A percentile compares a stretch with the other conserved stretches of the same genome.
phyloP scores from a whole-genome alignment of 2,329 filamentous ascomycete genomes.

The Colletotrichum limetticola region DNA sequence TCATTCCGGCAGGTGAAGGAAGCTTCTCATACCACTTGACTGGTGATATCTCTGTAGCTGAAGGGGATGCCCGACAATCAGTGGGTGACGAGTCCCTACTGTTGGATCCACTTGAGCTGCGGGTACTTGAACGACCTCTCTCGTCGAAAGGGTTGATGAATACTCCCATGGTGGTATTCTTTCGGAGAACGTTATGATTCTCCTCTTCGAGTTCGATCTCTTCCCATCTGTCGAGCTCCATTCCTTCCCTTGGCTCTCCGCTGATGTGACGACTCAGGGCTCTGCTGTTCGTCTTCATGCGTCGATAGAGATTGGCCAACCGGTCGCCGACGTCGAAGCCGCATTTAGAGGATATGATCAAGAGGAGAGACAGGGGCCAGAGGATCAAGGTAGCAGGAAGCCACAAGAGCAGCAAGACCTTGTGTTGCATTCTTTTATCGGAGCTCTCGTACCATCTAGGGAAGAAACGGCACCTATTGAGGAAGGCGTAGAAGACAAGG shows the following conservation, averaged over 20 bases:
- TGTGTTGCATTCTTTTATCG: not conserved
- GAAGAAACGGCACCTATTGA: not conserved
- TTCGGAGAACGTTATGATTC: no score
- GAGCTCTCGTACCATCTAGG: slow-evolving; percentile 15
- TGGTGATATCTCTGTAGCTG: accelerated
- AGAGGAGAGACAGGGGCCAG: not conserved
- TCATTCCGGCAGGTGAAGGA: not conserved
- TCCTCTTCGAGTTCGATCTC: not conserved
- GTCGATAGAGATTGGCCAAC: not conserved
- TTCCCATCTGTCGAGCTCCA: not conserved
- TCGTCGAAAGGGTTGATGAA: not conserved
- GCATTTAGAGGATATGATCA: not conserved
- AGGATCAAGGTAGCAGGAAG: not conserved
- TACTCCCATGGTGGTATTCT: not conserved
- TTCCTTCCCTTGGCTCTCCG: not conserved
- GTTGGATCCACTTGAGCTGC: not conserved
- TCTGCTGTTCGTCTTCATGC: no score
- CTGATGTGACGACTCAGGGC: no score
- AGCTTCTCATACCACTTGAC: not conserved
- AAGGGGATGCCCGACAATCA: not conserved
- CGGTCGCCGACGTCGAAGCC: not conserved
- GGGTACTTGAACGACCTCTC: not conserved
- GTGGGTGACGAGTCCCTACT: not conserved
- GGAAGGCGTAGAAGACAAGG: not conserved
- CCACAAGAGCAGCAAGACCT: slow-evolving; percentile 5